Conservation (phyloP, 768 basidiomycete genomes). For the Calocera viscosa region DNA sequence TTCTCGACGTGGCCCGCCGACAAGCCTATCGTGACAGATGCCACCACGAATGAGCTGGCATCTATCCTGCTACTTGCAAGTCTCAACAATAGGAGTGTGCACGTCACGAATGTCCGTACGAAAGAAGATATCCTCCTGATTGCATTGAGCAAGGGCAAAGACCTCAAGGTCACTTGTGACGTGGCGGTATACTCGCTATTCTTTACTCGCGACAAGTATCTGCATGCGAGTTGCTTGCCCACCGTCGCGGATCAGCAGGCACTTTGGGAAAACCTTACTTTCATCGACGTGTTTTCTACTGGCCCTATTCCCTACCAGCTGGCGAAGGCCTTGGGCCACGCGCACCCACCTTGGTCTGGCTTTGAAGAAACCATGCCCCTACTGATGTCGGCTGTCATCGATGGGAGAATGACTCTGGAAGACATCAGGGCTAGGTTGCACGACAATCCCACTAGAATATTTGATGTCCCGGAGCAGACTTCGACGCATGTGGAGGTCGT, state of each 20-base stretch:
- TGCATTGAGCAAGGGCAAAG: conserved; percentile 84
- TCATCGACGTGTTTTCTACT: conserved; percentile 84
- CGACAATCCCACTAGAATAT: conserved; percentile 87
- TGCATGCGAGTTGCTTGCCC: conserved; percentile 51
- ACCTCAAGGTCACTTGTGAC: conserved; percentile 91
- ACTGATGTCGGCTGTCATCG: conserved; percentile 69
- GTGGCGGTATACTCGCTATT: conserved; percentile 86
- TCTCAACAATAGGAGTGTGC: conserved; percentile 75
- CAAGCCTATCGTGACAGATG: conserved; percentile 90
- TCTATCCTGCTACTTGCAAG: conserved; percentile 90
- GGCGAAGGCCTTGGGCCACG: conserved; percentile 47
- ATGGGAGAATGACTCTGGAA: conserved; percentile 66
- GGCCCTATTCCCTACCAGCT: conserved; percentile 73
- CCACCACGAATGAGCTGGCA: conserved; percentile 81
- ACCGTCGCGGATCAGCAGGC: conserved; percentile 61
- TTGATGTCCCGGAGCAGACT: conserved; percentile 73
- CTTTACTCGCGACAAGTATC: conserved; percentile 67
- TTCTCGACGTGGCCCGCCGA: conserved; percentile 83
- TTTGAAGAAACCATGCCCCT: conserved; percentile 79
- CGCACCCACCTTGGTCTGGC: conserved; percentile 59
- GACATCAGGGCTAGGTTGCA: conserved; percentile 73
- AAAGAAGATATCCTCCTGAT: conserved; percentile 83
- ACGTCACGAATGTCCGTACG: conserved; percentile 79
- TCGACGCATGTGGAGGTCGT: conserved; percentile 89
- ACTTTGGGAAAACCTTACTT: conserved; percentile 72